Base-by-base conservation (phyloP, 73 alveolate species). In the Loxodes magnus region DNA sequence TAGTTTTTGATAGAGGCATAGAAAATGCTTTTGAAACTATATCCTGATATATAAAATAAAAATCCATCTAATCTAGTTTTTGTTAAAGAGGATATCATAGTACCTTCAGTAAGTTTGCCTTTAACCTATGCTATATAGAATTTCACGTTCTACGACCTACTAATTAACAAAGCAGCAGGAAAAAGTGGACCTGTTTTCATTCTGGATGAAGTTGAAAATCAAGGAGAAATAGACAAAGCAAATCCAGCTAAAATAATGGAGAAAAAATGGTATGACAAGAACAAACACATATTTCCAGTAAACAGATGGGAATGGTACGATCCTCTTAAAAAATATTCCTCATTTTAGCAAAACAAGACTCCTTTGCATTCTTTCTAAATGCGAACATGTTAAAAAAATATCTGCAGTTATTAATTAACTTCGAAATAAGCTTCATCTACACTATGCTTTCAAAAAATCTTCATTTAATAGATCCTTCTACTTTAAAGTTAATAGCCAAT, bases 211-310 rank as follows among this genome's bases (percentile, higher is more conserved):
- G 15, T 9, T 9, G 22, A 39, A 1, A 29, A 39, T 39, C 15
- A n/a, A n/a, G n/a, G 6, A 2, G 20, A 16, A 6, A 16, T 9
- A 12, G 53, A 39, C 53, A 15, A 39, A 16, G 53, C 35, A 0
- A 16, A 2, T 16, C 1, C 19, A 9, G 30, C 30, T 16, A 39
- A 39, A 39, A 16, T 39, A 16, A n/a, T 39, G 7, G 53, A 39
- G 19, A 39, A 29, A 16, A 39, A 39, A 39, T 0, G 53, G 53
- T 39, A 39, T 16, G 53, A 39, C 10, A 39, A 39, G 19, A 39
- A 2, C 53, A n/a, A 16, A 2, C 53, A 39, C 15, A 39, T 39
- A 12, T 39, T 39, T 29, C 53, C 53, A 9, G 53, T 29, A 39
- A 12, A n/a, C 15, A 39, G 30, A 15, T 39, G 53, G 53, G 30